phyloP scores from a whole-genome alignment of 495 filamentous ascomycete genomes.

The Aspergillus taichungensis region DNA sequence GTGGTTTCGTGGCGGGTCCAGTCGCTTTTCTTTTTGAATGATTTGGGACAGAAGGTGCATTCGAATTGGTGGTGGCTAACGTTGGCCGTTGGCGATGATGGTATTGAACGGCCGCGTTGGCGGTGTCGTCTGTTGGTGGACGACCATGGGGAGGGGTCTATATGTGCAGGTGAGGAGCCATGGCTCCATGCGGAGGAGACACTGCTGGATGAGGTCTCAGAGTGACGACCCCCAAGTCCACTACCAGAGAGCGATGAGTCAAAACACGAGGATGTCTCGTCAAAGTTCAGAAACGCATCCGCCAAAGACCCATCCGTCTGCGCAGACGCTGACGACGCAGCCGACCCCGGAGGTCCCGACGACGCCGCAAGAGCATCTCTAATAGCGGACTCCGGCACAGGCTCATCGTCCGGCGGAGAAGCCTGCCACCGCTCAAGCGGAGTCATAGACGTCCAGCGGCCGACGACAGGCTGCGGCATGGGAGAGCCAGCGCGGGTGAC shows the following conservation, averaged over 20 bases:
- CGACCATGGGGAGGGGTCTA: conserved; percentile 11
- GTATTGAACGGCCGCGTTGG: conserved; percentile 12
- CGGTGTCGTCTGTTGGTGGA: conserved; percentile 6
- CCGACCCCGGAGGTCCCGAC: conserved; percentile 42
- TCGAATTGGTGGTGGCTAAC: conserved; percentile 46
- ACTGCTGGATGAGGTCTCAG: conserved; percentile 27
- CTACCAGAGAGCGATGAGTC: conserved; percentile 22
- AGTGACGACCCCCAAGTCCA: conserved; percentile 21
- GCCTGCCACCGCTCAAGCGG: conserved; percentile 74
- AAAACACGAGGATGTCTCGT: conserved; percentile 18
- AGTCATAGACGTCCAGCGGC: conserved; percentile 45
- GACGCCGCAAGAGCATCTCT: conserved; percentile 35
- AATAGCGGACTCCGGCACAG: conserved; percentile 23
- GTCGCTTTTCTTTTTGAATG: conserved; percentile 76
- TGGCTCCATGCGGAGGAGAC: conserved; percentile 38
- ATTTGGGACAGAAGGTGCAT: conserved; percentile 78
- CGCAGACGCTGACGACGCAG: not conserved
- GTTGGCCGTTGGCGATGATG: conserved; percentile 37
- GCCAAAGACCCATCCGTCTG: not conserved
- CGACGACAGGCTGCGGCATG: conserved; percentile 16
- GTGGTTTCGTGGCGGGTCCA: conserved; percentile 81
- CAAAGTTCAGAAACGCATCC: conserved; percentile 8
- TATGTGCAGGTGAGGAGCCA: conserved; percentile 13
- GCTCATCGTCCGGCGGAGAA: conserved; percentile 69
- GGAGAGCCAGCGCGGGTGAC: conserved; percentile 25